Conservation (phyloP, 179 eudicot species). For the Drosera spatulata region DNA sequence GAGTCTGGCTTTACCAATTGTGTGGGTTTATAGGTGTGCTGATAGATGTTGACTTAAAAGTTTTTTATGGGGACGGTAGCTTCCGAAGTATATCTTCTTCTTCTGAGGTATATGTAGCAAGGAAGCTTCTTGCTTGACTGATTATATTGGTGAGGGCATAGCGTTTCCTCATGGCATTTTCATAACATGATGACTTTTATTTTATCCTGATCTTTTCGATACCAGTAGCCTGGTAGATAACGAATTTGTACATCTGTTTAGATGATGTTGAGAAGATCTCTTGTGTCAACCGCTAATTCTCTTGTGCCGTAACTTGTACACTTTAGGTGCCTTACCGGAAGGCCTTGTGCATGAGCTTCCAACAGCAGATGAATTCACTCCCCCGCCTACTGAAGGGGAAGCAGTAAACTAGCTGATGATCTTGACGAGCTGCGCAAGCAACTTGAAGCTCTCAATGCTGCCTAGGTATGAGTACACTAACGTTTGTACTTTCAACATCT, state of each 20-base stretch:
- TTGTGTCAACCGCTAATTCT: background rate
- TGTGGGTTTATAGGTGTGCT: background rate
- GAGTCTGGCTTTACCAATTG: background rate
- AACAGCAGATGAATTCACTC: conserved; percentile 43
- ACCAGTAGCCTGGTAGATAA: background rate
- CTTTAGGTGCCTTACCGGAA: conserved; percentile 65
- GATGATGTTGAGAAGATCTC: background rate
- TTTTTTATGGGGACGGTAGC: too few species aligned
- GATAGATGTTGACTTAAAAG: background rate
- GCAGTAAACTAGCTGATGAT: conserved; percentile 37
- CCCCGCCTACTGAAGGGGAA: conserved; percentile 23
- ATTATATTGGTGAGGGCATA: too few species aligned
- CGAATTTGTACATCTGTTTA: background rate
- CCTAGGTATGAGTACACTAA: background rate
- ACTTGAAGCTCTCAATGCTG: conserved; percentile 71
- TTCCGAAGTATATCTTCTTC: too few species aligned
- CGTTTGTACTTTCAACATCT: too few species aligned
- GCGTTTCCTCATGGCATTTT: too few species aligned
- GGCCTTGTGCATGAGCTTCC: conserved; percentile 85
- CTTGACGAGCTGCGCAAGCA: conserved; percentile 78
- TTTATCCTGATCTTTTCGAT: too few species aligned
- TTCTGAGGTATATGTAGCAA: too few species aligned
- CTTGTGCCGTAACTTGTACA: background rate
- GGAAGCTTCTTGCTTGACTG: too few species aligned
- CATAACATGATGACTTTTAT: too few species aligned